phyloP scores from a whole-genome alignment of 495 filamentous ascomycete species.

The Talaromyces ruber region DNA sequence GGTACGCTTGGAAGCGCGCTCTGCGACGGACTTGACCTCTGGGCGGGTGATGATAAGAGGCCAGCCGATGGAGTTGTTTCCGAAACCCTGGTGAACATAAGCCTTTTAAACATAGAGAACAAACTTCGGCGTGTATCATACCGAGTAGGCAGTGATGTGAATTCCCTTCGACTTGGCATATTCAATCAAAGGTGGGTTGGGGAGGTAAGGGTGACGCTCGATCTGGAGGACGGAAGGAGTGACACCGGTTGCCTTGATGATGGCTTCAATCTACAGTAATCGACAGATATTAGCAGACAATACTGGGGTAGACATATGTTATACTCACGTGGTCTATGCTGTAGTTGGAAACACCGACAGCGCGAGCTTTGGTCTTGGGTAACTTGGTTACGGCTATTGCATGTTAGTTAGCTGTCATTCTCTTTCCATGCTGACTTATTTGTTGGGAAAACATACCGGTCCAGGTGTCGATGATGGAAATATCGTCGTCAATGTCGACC shows the following conservation, averaged over 20 bases:
- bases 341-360: conserved; percentile 45
- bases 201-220: conserved; percentile 41
- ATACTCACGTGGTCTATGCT: conserved; percentile 32
- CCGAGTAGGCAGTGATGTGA: conserved; percentile 41
- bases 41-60: conserved; percentile 37
- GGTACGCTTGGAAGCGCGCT: conserved; percentile 29
- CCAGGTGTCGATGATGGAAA: conserved; percentile 46
- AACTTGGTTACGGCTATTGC: conserved; percentile 38
- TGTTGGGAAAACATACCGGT: conserved; percentile 19
- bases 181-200: conserved; percentile 32
- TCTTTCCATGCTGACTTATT: not conserved
- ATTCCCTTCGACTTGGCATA: conserved; percentile 39
- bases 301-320: not conserved
- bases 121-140: conserved; percentile 11
- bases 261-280: conserved; percentile 31
- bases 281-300: not conserved
- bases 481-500: conserved; percentile 31
- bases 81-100: conserved; percentile 26
- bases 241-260: conserved; percentile 40
- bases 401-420: not conserved
- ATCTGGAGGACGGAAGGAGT: conserved; percentile 43
- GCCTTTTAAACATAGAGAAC: not conserved
- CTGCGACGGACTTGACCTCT: conserved; percentile 36
- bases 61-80: conserved; percentile 35
- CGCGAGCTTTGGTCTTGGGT: conserved; percentile 40